Evolutionary conservation across 805 yeast species (phyloP).

Genomic region (Yarrowia sp.): DNA sequence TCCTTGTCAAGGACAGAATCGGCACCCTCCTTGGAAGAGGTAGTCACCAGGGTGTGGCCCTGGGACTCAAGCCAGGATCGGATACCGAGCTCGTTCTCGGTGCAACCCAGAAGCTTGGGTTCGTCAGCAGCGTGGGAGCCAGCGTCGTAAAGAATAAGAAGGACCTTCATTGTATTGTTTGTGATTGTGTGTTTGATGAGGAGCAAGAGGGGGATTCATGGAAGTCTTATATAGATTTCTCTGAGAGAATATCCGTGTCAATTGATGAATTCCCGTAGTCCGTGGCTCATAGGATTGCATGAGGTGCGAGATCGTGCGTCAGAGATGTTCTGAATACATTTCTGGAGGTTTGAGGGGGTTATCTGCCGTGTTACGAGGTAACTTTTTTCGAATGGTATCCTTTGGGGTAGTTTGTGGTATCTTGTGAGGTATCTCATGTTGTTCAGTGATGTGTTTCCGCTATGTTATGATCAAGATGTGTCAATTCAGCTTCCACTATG

Average conservation of each 20-base stretch:
- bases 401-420: neutral
- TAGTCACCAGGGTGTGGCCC: slow-evolving; percentile 9
- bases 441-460: neutral
- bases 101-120: slow-evolving; percentile 13
- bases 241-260: neutral
- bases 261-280: neutral
- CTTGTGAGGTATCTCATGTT: neutral
- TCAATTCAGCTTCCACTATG: neutral
- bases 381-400: too few species aligned
- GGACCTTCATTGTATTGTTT: slow-evolving; percentile 6
- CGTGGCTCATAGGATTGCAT: neutral
- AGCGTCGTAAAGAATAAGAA: slow-evolving; percentile 14
- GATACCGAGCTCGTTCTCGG: slow-evolving; percentile 9
- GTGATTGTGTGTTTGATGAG: slow-evolving; percentile 3
- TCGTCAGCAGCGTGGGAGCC: slow-evolving; percentile 13
- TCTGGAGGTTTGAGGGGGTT: too few species aligned
- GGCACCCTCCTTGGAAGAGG: slow-evolving; percentile 6
- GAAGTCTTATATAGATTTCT: neutral
- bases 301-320: too few species aligned
- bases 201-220: too few species aligned
- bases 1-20: slow-evolving; percentile 11
- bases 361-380: too few species aligned
- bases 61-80: slow-evolving; percentile 18
- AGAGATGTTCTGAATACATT: too few species aligned
- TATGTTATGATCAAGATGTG: neutral